Evolutionary conservation across 352 stramenopile species (phyloP).

Genomic region (Phytopythium sindhum): DNA sequence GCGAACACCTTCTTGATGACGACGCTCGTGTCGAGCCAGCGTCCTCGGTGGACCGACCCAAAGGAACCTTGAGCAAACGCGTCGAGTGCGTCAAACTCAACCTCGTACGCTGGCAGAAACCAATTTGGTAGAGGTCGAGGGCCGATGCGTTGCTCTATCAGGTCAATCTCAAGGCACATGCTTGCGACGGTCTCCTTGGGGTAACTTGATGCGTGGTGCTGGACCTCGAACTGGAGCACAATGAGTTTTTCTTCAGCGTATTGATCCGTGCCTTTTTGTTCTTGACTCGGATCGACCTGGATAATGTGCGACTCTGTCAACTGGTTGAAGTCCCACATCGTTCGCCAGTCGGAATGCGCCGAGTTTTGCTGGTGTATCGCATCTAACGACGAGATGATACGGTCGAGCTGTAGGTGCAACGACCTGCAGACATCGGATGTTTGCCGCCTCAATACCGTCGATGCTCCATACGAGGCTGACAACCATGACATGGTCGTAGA

Average conservation of each 20-base stretch:
- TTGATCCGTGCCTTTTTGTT: neutral
- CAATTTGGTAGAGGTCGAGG: constrained; percentile 11
- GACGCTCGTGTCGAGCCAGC: constrained; percentile 26
- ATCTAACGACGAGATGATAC: neutral
- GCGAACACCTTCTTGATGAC: constrained; percentile 15
- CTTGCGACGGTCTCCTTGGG: neutral
- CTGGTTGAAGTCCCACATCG: neutral
- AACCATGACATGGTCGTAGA: neutral
- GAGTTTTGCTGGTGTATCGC: neutral
- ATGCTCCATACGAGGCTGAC: neutral
- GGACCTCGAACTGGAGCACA: neutral
- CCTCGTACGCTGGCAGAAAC: constrained; percentile 25
- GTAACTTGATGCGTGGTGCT: neutral
- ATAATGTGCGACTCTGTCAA: neutral
- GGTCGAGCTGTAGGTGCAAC: constrained; percentile 1
- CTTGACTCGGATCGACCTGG: neutral
- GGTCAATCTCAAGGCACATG: neutral
- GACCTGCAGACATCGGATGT: neutral
- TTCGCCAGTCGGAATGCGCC: neutral
- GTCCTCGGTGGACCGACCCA: constrained; percentile 23
- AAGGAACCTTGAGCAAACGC: constrained; percentile 18
- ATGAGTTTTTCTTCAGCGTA: neutral
- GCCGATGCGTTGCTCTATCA: neutral
- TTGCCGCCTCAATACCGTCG: neutral
- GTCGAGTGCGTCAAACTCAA: constrained; percentile 20